Conservation (phyloP, 1,284 basidiomycete genomes). For the Hemileccinum hortonii region DNA sequence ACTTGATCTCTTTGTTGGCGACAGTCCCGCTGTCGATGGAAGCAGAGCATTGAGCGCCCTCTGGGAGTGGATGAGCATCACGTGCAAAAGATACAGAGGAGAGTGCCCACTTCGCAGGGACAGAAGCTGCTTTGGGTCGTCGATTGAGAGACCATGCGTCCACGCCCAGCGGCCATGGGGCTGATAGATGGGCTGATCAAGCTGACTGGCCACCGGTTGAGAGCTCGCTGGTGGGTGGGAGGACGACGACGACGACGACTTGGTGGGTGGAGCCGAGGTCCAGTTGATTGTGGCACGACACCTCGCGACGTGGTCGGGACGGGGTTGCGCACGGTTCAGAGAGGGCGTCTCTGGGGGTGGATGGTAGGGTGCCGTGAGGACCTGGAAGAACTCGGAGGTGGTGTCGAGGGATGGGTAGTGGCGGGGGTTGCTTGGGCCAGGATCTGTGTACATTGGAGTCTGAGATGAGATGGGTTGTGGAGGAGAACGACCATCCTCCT, state of each 20-base stretch:
- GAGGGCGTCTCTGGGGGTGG: slow-evolving; percentile 5
- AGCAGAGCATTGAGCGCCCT: slow-evolving; percentile 41
- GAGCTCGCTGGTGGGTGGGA: neutral
- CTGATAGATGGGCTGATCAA: slow-evolving; percentile 31
- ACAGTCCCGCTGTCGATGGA: slow-evolving; percentile 40
- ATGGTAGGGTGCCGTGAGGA: slow-evolving; percentile 31
- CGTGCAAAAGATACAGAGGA: neutral
- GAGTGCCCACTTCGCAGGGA: slow-evolving; percentile 26
- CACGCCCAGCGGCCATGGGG: slow-evolving; percentile 42
- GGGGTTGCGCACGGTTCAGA: slow-evolving; percentile 16
- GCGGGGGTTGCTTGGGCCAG: slow-evolving; percentile 17
- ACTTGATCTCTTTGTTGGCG: slow-evolving; percentile 38
- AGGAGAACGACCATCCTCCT: slow-evolving; percentile 10
- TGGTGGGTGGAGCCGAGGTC: slow-evolving; percentile 9
- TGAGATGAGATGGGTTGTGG: slow-evolving; percentile 1
- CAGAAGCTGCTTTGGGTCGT: slow-evolving; percentile 29
- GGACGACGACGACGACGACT: neutral
- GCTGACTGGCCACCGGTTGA: slow-evolving; percentile 4
- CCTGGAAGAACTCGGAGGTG: slow-evolving; percentile 30
- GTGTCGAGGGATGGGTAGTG: slow-evolving; percentile 18
- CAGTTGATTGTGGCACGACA: slow-evolving; percentile 33
- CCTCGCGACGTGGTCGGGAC: slow-evolving; percentile 18
- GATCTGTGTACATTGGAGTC: slow-evolving; percentile 19
- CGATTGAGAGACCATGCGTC: slow-evolving; percentile 36
- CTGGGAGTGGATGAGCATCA: slow-evolving; percentile 28